phyloP scores from a whole-genome alignment of 1,139 yeast genomes.

The Blastobotrys raffinosifermentans region DNA sequence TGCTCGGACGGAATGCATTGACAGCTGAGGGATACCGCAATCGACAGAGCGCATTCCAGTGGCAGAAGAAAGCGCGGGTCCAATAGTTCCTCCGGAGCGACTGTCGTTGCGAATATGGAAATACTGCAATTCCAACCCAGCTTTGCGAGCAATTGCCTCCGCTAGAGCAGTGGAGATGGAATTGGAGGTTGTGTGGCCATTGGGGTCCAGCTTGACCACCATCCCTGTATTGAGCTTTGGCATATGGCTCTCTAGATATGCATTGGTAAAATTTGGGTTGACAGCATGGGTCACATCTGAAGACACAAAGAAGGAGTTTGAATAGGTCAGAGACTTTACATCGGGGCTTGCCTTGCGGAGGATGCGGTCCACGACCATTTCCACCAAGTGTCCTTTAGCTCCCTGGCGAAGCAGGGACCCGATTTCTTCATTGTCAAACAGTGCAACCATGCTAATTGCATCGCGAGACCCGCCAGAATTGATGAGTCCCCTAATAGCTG shows the following conservation, averaged over 20 bases:
- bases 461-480: conserved; percentile 39
- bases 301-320: conserved; percentile 75
- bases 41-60: conserved; percentile 77
- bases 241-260: conserved; percentile 58
- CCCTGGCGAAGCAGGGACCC: conserved; percentile 90
- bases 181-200: conserved; percentile 69
- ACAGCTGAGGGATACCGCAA: conserved; percentile 68
- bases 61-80: conserved; percentile 55
- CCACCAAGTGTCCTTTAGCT: conserved; percentile 82
- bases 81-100: conserved; percentile 76
- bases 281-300: conserved; percentile 94
- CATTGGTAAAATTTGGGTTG: conserved; percentile 72
- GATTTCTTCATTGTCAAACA: conserved; percentile 90
- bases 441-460: conserved; percentile 63
- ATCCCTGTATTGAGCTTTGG: conserved; percentile 72
- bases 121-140: conserved; percentile 53
- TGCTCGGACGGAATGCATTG: conserved; percentile 81
- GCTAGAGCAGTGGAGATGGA: conserved; percentile 54
- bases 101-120: conserved; percentile 55
- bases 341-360: conserved; percentile 48
- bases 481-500: conserved; percentile 60
- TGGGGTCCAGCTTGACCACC: conserved; percentile 58
- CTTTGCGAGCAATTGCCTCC: conserved; percentile 49
- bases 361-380: conserved; percentile 65
- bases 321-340: conserved; percentile 26